phyloP scores from a whole-genome alignment of 768 basidiomycete species.

The Gloeostereum incarnatum region DNA sequence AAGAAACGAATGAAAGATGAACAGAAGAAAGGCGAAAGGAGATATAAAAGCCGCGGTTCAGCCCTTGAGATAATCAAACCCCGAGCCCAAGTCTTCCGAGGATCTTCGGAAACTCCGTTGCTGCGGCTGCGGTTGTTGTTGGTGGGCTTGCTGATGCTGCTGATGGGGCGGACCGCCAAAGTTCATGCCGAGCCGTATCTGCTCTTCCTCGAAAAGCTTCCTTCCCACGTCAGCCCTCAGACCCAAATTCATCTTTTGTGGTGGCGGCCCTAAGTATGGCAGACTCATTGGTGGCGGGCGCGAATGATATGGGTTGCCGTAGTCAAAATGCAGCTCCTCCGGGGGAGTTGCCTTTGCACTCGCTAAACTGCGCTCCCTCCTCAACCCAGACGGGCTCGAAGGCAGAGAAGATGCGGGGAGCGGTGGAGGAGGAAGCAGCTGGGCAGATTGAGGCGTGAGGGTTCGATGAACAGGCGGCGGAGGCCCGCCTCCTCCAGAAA shows the following conservation, averaged over 20 bases:
- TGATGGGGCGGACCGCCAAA: too few species aligned
- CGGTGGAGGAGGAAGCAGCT: slow-evolving; percentile 22
- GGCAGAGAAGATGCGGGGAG: slow-evolving; percentile 14
- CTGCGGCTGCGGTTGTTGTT: slow-evolving; percentile 3
- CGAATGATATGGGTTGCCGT: slow-evolving; percentile 65
- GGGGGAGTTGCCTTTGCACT: slow-evolving; percentile 7
- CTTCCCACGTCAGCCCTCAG: slow-evolving; percentile 56
- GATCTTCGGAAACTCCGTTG: slow-evolving; percentile 8
- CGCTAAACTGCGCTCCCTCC: slow-evolving; percentile 7
- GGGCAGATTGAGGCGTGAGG: slow-evolving; percentile 7
- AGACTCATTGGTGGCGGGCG: slow-evolving; percentile 22
- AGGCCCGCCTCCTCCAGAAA: slow-evolving; percentile 6
- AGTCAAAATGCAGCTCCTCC: slow-evolving; percentile 59
- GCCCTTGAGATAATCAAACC: too few species aligned
- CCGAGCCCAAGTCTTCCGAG: too few species aligned
- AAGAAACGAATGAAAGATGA: too few species aligned
- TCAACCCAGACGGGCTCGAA: slow-evolving; percentile 7
- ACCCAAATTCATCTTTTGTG: slow-evolving; percentile 33
- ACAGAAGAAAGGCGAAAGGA: too few species aligned
- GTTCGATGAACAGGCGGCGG: too few species aligned
- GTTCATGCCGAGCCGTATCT: slow-evolving; percentile 31
- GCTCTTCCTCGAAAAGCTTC: slow-evolving; percentile 65
- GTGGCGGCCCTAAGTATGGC: too few species aligned
- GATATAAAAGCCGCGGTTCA: too few species aligned
- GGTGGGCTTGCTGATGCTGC: background rate